Base-by-base conservation (phyloP, 1,284 basidiomycete genomes). In the Microbotryum scabiosae region DNA sequence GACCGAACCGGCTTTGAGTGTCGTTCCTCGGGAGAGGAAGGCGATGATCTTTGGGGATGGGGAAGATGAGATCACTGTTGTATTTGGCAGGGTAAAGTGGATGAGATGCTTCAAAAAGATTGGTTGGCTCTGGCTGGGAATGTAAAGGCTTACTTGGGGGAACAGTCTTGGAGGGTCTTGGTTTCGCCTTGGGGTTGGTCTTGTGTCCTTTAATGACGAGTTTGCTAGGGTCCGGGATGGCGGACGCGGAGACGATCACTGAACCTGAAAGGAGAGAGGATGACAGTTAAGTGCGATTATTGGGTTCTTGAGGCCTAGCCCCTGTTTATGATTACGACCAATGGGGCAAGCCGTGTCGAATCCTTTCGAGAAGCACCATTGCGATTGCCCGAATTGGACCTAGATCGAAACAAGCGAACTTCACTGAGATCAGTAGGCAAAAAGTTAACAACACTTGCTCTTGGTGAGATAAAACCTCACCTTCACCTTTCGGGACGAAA, bases 281-380 rank as follows among this genome's bases (percentile, higher is more conserved):
- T n/a, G n/a, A n/a, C n/a, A n/a, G n/a, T n/a, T n/a, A n/a, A n/a
- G n/a, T n/a, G n/a, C n/a, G n/a, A n/a, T n/a, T n/a, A n/a, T n/a
- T n/a, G n/a, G n/a, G n/a, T n/a, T n/a, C n/a, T n/a, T n/a, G n/a
- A n/a, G n/a, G n/a, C n/a, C n/a, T n/a, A n/a, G n/a, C n/a, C n/a
- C n/a, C n/a, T n/a, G n/a, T n/a, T n/a, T n/a, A n/a, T n/a, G n/a
- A n/a, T n/a, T n/a, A n/a, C n/a, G n/a, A n/a, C n/a, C n/a, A n/a
- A 77, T 65, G 12, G 78, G 78, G 57, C 76, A 78, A 0, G 77
- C 73, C 16, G 69, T 69, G 62, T 79, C 78, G 54, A 77, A 78
- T 4, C 71, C 70, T 65, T 77, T 77, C 21, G 71, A 73, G 62
- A 63, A 73, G 54, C 66, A 69, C 75, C 75, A 77, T 61, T 77